Base-by-base conservation (phyloP, 306 rosid species). In the Aeschynomene evenia region DNA sequence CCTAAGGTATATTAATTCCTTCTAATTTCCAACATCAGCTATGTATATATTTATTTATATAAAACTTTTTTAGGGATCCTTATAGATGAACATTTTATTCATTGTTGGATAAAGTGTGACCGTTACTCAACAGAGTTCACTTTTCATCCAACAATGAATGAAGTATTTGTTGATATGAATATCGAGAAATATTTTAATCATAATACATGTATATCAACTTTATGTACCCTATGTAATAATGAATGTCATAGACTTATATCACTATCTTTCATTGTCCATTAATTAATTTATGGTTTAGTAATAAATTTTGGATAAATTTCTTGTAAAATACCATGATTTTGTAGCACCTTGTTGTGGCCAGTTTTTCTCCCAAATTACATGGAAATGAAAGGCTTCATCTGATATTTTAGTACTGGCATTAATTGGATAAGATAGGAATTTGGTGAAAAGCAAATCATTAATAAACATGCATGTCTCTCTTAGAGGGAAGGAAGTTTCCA, bases 1-100 rank as follows among this genome's bases (percentile, higher is more conserved):
- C 89, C 86, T 0, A 91, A 91, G 95, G 98, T 91, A 85, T 26
- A 62, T 18, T 6, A 14, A 1, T 45, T 33, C 3, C 18, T 31
- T 5, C 5, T 58, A 13, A 0, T 6, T 34, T 16, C 6, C 14
- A 57, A 21, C 49, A 53, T 23, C 19, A 70, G 18, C 22, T 24
- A 23, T 18, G n/a, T n/a, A n/a, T n/a, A n/a, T n/a, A n/a, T n/a
- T n/a, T n/a, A n/a, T n/a, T n/a, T n/a, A n/a, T n/a, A n/a, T n/a
- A n/a, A n/a, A n/a, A n/a, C n/a, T n/a, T n/a, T n/a, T n/a, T n/a
- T n/a, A n/a, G n/a, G n/a, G n/a, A n/a, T n/a, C n/a, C n/a, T n/a
- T n/a, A n/a, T n/a, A n/a, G n/a, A n/a, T n/a, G n/a, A n/a, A n/a
- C 8, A 3, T 23, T 58, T 59, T 71, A 45, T 8, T 8, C 3